Evolutionary conservation across 1,139 yeast genomes (phyloP), one percentile per base, ranked within the genome.

Genomic region (Nakaseomyces delphensis): DNA sequence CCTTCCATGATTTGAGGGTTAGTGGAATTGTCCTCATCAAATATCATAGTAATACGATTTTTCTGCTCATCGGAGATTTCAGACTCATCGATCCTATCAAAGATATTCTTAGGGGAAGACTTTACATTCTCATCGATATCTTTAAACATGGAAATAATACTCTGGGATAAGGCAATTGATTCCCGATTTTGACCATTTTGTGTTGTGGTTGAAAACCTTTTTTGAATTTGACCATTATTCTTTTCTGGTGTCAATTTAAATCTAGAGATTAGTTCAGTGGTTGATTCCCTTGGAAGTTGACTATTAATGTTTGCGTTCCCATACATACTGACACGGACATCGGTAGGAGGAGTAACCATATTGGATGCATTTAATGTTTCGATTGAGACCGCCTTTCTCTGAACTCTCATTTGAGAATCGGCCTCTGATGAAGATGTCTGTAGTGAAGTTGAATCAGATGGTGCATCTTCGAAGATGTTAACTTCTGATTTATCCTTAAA

Each of bases 241-340:
- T 49, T 52, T 20, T 56, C 60, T 4, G 63, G 60, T 2, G 59
- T 48, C 25, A 57, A 38, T 32, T 52, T 49, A 43, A 60, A 55
- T 41, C 55, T 59, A 9, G 63, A 56, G 5, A 60, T 49, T n/a
- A 60, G 50, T 38, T 59, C 62, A 41, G 57, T 63, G 4, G 64
- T 59, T 1, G 64, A 59, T 39, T 59, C 63, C 25, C 64, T 46
- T 11, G 56, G 55, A 10, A 54, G 42, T 13, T 41, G 43, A 2
- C 45, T 41, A 8, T 45, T 28, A 10, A 39, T 45, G 19, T 39
- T 42, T 28, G 51, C 47, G 40, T 55, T 58, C n/a, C 48, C 54
- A 38, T 59, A 56, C 18, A 60, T 38, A 39, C 63, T 59, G 3
- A 57, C 62, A 42, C 64, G 53, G 2, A 60, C 59, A 45, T 59